phyloP scores from a whole-genome alignment of 139 green algal genomes.

The Micractinium conductrix region DNA sequence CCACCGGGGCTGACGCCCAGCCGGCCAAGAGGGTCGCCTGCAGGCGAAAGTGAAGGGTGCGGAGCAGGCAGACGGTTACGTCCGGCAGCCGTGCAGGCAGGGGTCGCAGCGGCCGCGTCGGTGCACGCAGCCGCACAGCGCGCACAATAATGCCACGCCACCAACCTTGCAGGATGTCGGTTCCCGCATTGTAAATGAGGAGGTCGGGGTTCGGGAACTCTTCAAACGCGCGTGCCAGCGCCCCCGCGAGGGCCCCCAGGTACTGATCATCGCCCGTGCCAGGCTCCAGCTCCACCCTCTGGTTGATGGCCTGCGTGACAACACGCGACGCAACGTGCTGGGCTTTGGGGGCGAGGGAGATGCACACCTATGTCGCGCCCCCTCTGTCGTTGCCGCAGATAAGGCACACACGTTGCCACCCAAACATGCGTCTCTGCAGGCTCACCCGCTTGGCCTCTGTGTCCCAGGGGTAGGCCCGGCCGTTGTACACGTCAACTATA shows the following conservation, averaged over 20 bases:
- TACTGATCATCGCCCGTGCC: conserved; percentile 49
- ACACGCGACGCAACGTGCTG: too few species aligned
- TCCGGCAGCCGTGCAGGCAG: too few species aligned
- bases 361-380: too few species aligned
- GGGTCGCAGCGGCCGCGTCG: background rate
- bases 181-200: conserved; percentile 84
- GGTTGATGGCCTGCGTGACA: conserved; percentile 48
- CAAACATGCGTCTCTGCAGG: background rate
- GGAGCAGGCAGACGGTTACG: too few species aligned
- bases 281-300: conserved; percentile 30
- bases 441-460: conserved; percentile 26
- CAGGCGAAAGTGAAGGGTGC: too few species aligned
- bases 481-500: conserved; percentile 77
- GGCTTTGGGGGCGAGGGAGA: too few species aligned
- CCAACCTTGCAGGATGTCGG: conserved; percentile 77
- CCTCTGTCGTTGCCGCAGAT: background rate
- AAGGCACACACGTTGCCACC: background rate
- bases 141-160: conserved; percentile 17
- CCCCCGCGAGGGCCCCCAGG: conserved; percentile 38
- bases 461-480: conserved; percentile 48
- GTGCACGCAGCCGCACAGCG: conserved; percentile 42
- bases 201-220: conserved; percentile 59
- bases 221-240: conserved; percentile 34
- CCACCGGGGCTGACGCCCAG: conserved; percentile 56
- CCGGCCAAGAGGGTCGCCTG: conserved; percentile 77